Evolutionary conservation across 495 filamentous ascomycete genomes (phyloP).

Genomic region (Talaromyces nanjingensis): DNA sequence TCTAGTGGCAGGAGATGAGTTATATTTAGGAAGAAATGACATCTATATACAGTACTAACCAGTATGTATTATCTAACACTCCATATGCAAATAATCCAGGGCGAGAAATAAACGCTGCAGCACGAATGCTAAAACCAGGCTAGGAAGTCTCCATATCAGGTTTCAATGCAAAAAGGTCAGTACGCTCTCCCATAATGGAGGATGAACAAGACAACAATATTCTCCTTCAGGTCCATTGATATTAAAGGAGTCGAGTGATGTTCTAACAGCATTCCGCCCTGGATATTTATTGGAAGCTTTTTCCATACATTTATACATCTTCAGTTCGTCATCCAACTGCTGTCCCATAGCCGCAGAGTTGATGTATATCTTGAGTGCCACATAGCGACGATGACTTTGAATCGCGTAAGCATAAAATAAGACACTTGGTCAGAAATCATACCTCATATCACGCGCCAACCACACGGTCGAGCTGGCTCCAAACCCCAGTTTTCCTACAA

Average conservation of each 20-base stretch:
- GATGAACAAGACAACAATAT: constrained; percentile 24
- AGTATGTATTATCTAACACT: constrained; percentile 32
- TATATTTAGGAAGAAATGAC: neutral
- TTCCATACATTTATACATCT: constrained; percentile 19
- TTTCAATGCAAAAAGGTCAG: constrained; percentile 23
- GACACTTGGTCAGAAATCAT: constrained; percentile 15
- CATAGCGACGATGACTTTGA: constrained; percentile 20
- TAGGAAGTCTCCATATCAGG: constrained; percentile 16
- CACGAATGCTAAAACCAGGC: constrained; percentile 21
- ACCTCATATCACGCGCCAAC: constrained; percentile 31
- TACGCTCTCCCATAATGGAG: constrained; percentile 23
- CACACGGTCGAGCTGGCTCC: constrained; percentile 39
- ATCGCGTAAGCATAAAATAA: constrained; percentile 21
- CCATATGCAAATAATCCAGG: constrained; percentile 32
- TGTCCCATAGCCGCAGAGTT: constrained; percentile 16
- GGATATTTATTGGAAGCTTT: constrained; percentile 17
- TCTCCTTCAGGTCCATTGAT: constrained; percentile 19
- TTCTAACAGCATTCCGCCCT: constrained; percentile 21
- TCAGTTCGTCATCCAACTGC: constrained; percentile 20
- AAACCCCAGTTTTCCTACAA: constrained; percentile 39
- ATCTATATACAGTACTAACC: constrained; percentile 16
- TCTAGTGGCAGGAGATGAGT: constrained; percentile 18
- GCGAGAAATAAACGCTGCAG: constrained; percentile 25
- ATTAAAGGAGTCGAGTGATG: constrained; percentile 24
- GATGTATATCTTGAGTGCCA: constrained; percentile 22